Base-by-base conservation (phyloP, 2,329 filamentous ascomycete genomes). In the Botryotinia convoluta region DNA sequence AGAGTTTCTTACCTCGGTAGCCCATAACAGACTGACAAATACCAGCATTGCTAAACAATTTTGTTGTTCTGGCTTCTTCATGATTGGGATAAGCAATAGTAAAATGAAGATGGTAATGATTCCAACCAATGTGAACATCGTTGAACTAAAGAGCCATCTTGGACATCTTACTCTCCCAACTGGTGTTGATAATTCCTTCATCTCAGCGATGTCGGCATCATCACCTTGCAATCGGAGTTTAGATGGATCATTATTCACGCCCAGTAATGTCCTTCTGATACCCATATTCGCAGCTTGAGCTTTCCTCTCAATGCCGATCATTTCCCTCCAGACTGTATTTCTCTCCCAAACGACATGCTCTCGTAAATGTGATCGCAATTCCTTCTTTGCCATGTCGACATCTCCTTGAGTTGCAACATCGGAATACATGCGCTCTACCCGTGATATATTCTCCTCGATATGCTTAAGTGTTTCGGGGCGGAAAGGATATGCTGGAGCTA, bases 311-410 rank as follows among this genome's bases (percentile, higher is more conserved):
- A 99, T 95, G 71, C 95, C 96, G 81, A 99, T 99, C 89, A 99
- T 96, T 79, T 99, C 96, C 83, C 97, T 88, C 96, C 96, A 99
- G 29, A 99, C 96, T 0, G 96, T 99, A 81, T 99, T 99, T 73
- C 96, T 89, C 82, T 99, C 97, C 97, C 96, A 99, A 0, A 98
- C 95, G 32, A 99, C 95, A 82, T 99, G 96, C 83, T 99, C 97
- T 73, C 96, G 88, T 39, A 99, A 87, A 80, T 99, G 95, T 44
- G 97, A 89, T 71, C 96, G 89, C 73, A 99, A 86, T 80, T 98
- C 96, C 77, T 93, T 91, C 79, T 91, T 93, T 7, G 96, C 95
- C 20, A 92, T 84, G 9, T 88, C 86, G 4, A 92, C 83, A 79
- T 99, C 93, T 44, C 94, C 94, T 60, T 91, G 89, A 0, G 94